Evolutionary conservation across 805 yeast genomes (phyloP).

Genomic region (Wickerhamomyces subpelliculosus): DNA sequence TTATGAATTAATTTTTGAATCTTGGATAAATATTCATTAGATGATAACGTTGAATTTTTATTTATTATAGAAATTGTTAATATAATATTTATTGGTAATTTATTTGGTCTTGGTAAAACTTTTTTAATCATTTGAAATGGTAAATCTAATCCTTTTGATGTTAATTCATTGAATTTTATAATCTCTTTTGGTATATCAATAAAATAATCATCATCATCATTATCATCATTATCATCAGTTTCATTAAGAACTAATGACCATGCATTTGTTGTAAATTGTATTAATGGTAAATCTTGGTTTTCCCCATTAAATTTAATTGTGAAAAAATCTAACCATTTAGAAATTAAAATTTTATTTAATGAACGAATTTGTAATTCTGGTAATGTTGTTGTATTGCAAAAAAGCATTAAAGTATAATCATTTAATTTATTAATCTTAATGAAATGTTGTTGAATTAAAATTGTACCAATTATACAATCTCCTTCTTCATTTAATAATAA

Average conservation of each 20-base stretch:
- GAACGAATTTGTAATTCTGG: constrained; percentile 37
- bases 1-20: too few species aligned
- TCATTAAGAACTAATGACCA: constrained; percentile 38
- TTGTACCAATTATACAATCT: constrained; percentile 31
- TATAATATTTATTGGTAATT: constrained; percentile 33
- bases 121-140: constrained; percentile 32
- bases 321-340: constrained; percentile 35
- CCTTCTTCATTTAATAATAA: constrained; percentile 12
- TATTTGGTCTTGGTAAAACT: constrained; percentile 35
- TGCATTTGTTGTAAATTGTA: constrained; percentile 44
- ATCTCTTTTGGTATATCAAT: constrained; percentile 33
- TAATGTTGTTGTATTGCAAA: too few species aligned
- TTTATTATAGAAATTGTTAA: constrained; percentile 35
- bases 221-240: too few species aligned
- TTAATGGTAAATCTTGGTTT: constrained; percentile 23
- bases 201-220: constrained; percentile 14
- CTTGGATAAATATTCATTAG: constrained; percentile 22
- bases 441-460: constrained; percentile 33
- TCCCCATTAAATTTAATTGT: constrained; percentile 5
- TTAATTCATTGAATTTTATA: constrained; percentile 27
- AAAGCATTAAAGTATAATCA: too few species aligned
- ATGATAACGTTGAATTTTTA: constrained; percentile 22
- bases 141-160: constrained; percentile 32
- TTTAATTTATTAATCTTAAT: constrained; percentile 22
- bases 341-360: constrained; percentile 23